These are phyloP conservation scores for Aureobasidium namibiae DNA, from an alignment of 2,329 filamentous ascomycete genomes.

Conservation along the genomic window DNA sequence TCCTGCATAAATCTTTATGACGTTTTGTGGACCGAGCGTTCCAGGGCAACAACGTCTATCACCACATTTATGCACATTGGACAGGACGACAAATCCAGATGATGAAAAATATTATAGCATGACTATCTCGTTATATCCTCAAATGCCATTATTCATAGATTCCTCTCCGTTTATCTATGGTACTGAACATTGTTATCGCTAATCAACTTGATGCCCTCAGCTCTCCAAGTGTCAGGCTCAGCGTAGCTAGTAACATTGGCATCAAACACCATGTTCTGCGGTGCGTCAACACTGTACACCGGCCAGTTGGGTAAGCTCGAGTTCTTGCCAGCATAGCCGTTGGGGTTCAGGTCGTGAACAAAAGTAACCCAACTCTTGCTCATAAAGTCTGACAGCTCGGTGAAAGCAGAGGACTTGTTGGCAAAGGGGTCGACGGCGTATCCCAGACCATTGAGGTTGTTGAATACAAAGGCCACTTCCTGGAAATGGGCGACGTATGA, in stretches of 20 bases:
- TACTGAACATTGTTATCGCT: conserved; percentile 12
- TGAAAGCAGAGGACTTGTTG: conserved; percentile 30
- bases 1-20: background rate
- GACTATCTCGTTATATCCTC: background rate
- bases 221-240: conserved; percentile 38
- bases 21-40: background rate
- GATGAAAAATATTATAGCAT: too few species aligned
- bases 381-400: conserved; percentile 36
- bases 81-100: too few species aligned
- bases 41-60: background rate
- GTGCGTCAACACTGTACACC: conserved; percentile 25
- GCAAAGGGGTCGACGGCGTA: conserved; percentile 31
- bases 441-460: conserved; percentile 36
- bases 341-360: conserved; percentile 34
- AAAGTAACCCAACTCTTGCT: conserved; percentile 38
- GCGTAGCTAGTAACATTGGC: conserved; percentile 32
- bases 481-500: conserved; percentile 47
- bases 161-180: too few species aligned
- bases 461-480: conserved; percentile 41
- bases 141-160: too few species aligned
- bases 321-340: conserved; percentile 21
- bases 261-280: conserved; percentile 39
- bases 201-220: conserved; percentile 38
- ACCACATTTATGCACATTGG: background rate
- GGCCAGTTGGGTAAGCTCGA: conserved; percentile 27